These are phyloP conservation scores for Fusarium paranaense DNA, from an alignment of 2,329 filamentous ascomycete genomes.

Conservation along the genomic window DNA sequence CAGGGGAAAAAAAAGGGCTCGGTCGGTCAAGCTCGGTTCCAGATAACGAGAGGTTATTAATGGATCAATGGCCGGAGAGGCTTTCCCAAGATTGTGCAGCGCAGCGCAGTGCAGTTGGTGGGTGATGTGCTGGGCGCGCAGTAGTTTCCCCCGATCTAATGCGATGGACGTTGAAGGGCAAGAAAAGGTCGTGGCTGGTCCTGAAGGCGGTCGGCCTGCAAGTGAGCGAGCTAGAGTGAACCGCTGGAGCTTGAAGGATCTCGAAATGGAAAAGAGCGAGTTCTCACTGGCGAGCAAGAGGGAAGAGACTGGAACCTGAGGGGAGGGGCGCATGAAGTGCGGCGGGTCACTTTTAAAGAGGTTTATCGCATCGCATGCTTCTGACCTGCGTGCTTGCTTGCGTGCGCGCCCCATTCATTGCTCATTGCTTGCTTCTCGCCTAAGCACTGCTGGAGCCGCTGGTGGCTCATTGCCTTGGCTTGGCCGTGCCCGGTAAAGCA, in stretches of 20 bases:
- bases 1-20: not conserved
- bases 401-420: not conserved
- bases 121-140: slow-evolving; percentile 26
- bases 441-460: not conserved
- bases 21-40: slow-evolving; percentile 19
- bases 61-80: slow-evolving; percentile 28
- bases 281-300: slow-evolving; percentile 37
- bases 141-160: slow-evolving; percentile 8
- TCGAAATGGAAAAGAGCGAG: slow-evolving; percentile 22
- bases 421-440: not conserved
- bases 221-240: slow-evolving; percentile 20
- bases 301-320: slow-evolving; percentile 9
- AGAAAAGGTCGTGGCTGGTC: slow-evolving; percentile 24
- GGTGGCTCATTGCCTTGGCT: not conserved
- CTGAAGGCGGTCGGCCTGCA: not conserved
- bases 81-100: slow-evolving; percentile 24
- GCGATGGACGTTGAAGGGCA: slow-evolving; percentile 8
- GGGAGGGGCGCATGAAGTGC: slow-evolving; percentile 38
- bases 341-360: slow-evolving; percentile 41
- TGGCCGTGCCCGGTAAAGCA: not conserved
- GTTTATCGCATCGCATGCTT: slow-evolving; percentile 15
- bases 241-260: slow-evolving; percentile 32
- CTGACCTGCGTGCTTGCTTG: not conserved
- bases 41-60: slow-evolving; percentile 25
- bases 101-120: slow-evolving; percentile 20